phyloP scores from a whole-genome alignment of 2,329 filamentous ascomycete genomes.

The Fusarium redolens region DNA sequence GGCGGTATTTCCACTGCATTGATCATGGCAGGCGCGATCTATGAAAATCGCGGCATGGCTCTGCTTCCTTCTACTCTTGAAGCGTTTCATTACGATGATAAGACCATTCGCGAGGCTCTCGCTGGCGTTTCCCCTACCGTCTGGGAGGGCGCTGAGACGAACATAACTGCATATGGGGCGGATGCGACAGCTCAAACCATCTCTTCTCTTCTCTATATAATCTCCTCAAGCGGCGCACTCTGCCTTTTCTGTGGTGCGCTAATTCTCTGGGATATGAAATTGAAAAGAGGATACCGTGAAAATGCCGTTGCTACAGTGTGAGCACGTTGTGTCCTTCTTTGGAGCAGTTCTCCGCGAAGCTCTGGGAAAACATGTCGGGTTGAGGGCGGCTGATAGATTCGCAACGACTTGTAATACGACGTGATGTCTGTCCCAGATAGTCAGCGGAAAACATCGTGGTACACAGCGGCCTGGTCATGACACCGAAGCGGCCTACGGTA shows the following conservation, averaged over 20 bases:
- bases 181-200: not conserved
- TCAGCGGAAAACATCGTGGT: too few relatives aligned
- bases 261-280: too few relatives aligned
- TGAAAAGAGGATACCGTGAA: too few relatives aligned
- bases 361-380: too few relatives aligned
- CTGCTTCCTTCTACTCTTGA: not conserved
- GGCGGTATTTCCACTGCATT: conserved; percentile 30
- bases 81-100: not conserved
- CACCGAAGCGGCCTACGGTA: too few relatives aligned
- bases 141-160: not conserved
- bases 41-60: not conserved
- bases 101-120: not conserved
- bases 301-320: too few relatives aligned
- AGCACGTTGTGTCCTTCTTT: too few relatives aligned
- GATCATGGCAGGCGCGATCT: conserved; percentile 1
- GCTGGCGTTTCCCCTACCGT: not conserved
- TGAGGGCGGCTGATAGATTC: too few relatives aligned
- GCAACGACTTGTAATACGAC: too few relatives aligned
- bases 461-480: too few relatives aligned
- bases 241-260: not conserved
- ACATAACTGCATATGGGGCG: not conserved
- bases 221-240: not conserved
- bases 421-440: too few relatives aligned
- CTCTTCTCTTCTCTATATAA: not conserved
- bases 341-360: too few relatives aligned